Conservation (phyloP, 495 filamentous ascomycete genomes). For the Trichocladium uniseriatum region DNA sequence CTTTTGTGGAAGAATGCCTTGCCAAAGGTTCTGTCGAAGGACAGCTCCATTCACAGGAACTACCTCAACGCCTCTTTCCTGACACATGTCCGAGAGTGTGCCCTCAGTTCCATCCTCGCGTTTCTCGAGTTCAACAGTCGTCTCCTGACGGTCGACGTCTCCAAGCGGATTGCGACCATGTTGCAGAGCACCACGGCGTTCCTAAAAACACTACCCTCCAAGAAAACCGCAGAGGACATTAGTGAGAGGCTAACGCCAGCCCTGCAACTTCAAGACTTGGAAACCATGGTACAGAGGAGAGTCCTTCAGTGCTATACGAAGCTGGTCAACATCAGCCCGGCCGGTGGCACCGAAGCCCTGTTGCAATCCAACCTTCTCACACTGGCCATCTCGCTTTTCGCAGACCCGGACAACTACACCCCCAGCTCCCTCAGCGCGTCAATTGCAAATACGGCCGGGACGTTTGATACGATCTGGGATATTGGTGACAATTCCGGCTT, state of each 20-base stretch:
- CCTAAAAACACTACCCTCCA: slow-evolving; percentile 67
- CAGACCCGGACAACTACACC: slow-evolving; percentile 81
- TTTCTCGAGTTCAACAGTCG: slow-evolving; percentile 93
- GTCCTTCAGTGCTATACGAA: slow-evolving; percentile 92
- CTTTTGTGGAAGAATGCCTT: slow-evolving; percentile 97
- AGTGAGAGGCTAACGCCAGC: slow-evolving; percentile 75
- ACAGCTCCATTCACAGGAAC: slow-evolving; percentile 72
- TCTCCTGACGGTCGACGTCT: slow-evolving; percentile 85
- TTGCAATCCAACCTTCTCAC: slow-evolving; percentile 89
- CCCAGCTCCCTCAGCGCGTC: slow-evolving; percentile 80
- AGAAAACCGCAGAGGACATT: slow-evolving; percentile 83
- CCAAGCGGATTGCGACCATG: slow-evolving; percentile 86
- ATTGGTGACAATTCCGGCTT: slow-evolving; percentile 90
- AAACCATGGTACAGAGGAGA: slow-evolving; percentile 84
- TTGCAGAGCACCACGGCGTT: slow-evolving; percentile 92
- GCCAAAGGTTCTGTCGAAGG: slow-evolving; percentile 84
- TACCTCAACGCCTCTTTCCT: slow-evolving; percentile 85
- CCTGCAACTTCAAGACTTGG: slow-evolving; percentile 82
- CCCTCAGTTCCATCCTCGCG: slow-evolving; percentile 77
- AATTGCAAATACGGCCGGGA: slow-evolving; percentile 82
- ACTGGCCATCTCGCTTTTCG: slow-evolving; percentile 84
- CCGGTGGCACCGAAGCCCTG: slow-evolving; percentile 70
- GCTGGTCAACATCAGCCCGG: slow-evolving; percentile 75
- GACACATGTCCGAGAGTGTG: slow-evolving; percentile 91
- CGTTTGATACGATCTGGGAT: slow-evolving; percentile 91